These are phyloP conservation scores for Symmetrospora coprosmae DNA, from an alignment of 768 basidiomycete species.

Conservation along the genomic window DNA sequence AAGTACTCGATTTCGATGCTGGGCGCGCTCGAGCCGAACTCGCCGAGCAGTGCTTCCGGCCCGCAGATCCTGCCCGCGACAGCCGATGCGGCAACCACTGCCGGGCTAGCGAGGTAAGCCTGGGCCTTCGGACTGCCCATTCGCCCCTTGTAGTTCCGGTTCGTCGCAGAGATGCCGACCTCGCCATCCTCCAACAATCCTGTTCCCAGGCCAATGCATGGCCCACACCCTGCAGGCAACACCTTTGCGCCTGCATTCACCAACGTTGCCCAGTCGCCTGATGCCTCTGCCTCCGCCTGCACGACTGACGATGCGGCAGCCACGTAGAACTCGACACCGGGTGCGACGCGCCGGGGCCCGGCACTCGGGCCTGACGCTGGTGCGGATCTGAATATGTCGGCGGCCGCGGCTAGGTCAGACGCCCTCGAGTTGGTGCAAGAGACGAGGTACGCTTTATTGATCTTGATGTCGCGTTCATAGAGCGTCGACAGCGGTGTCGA, in stretches of 20 bases:
- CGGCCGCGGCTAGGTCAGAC: constrained; percentile 84
- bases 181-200: constrained; percentile 88
- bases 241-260: constrained; percentile 79
- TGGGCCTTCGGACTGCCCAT: constrained; percentile 94
- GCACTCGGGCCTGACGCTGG: not conserved
- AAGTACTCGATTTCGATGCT: constrained; percentile 30
- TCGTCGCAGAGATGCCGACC: constrained; percentile 92
- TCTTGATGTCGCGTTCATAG: constrained; percentile 55
- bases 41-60: constrained; percentile 50
- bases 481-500: constrained; percentile 84
- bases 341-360: constrained; percentile 46
- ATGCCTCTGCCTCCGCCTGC: constrained; percentile 69
- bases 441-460: constrained; percentile 95
- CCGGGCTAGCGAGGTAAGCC: constrained; percentile 90
- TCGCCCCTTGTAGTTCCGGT: constrained; percentile 95
- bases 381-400: constrained; percentile 62
- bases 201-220: constrained; percentile 89
- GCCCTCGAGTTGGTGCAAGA: constrained; percentile 95
- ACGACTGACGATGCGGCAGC: constrained; percentile 87
- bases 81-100: constrained; percentile 91
- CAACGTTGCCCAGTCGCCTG: constrained; percentile 78
- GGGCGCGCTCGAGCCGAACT: constrained; percentile 19
- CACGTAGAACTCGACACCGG: constrained; percentile 90
- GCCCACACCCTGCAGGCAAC: constrained; percentile 89
- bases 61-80: constrained; percentile 78